Evolutionary conservation across 768 basidiomycete genomes (phyloP).

Genomic region (Kwoniella europaea): DNA sequence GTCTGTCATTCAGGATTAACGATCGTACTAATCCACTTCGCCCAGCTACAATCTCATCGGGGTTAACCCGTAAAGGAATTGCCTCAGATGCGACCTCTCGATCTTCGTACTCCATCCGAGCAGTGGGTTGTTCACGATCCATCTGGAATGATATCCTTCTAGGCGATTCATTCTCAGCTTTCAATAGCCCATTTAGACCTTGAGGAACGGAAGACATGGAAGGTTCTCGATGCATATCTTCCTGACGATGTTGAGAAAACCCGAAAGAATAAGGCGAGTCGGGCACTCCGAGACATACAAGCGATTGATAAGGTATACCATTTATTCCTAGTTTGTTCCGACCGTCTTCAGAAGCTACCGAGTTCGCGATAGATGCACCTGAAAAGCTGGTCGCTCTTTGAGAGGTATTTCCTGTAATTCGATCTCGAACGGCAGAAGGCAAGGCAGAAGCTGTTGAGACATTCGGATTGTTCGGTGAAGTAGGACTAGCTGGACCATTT

Average conservation of each 20-base stretch:
- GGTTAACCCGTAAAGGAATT: constrained; percentile 63
- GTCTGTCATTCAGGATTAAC: constrained; percentile 80
- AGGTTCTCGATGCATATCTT: constrained; percentile 82
- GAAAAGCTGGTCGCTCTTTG: constrained; percentile 36
- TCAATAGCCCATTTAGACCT: constrained; percentile 16
- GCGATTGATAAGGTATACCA: constrained; percentile 66
- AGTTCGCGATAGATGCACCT: constrained; percentile 47
- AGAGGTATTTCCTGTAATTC: constrained; percentile 26
- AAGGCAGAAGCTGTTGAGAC: constrained; percentile 32
- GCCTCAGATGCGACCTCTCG: constrained; percentile 83
- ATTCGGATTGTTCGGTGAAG: not conserved
- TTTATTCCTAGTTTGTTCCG: constrained; percentile 3
- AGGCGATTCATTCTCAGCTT: constrained; percentile 17
- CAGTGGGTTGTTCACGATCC: constrained; percentile 26
- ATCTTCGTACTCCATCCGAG: constrained; percentile 57
- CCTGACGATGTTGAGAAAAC: constrained; percentile 46
- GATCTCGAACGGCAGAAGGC: constrained; percentile 30
- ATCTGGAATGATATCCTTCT: constrained; percentile 17
- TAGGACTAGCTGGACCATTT: constrained; percentile 5
- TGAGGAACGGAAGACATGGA: constrained; percentile 79
- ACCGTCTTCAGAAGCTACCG: constrained; percentile 53
- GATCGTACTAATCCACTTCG: constrained; percentile 78
- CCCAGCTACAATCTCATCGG: constrained; percentile 76
- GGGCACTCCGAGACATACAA: constrained; percentile 58
- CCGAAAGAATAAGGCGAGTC: constrained; percentile 53